phyloP scores from a whole-genome alignment of 805 yeast species.

The Pichia insulana region DNA sequence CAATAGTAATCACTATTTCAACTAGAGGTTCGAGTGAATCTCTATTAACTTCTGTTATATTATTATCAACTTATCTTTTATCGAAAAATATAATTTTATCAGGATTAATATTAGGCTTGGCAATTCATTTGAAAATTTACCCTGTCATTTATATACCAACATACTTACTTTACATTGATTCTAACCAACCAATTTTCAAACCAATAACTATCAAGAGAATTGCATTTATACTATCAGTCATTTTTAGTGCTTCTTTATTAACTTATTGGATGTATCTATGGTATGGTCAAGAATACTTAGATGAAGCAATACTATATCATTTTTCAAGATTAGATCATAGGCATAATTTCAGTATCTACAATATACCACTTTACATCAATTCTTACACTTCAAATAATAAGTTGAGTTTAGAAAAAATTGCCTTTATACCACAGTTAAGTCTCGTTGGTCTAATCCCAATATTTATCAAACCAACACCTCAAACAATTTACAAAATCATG shows the following conservation, averaged over 20 bases:
- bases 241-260: conserved; percentile 36
- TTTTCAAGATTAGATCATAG: conserved; percentile 81
- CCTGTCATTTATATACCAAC: conserved; percentile 86
- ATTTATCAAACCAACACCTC: not conserved
- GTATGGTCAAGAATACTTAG: conserved; percentile 69
- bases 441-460: conserved; percentile 20
- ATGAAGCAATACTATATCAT: conserved; percentile 79
- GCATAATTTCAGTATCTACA: conserved; percentile 88
- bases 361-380: conserved; percentile 57
- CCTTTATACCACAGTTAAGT: conserved; percentile 59
- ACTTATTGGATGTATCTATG: conserved; percentile 53
- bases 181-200: conserved; percentile 24
- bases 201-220: conserved; percentile 38
- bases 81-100: conserved; percentile 25
- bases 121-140: conserved; percentile 86
- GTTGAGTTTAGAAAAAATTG: conserved; percentile 3
- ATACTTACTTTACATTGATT: conserved; percentile 34
- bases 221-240: conserved; percentile 32
- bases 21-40: conserved; percentile 94
- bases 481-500: conserved; percentile 36
- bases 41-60: conserved; percentile 67
- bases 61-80: conserved; percentile 47
- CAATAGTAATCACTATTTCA: conserved; percentile 89
- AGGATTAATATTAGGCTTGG: conserved; percentile 56
- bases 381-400: conserved; percentile 30